Conservation (phyloP, 2,329 filamentous ascomycete genomes). For the Zymoseptoria crescenta region DNA sequence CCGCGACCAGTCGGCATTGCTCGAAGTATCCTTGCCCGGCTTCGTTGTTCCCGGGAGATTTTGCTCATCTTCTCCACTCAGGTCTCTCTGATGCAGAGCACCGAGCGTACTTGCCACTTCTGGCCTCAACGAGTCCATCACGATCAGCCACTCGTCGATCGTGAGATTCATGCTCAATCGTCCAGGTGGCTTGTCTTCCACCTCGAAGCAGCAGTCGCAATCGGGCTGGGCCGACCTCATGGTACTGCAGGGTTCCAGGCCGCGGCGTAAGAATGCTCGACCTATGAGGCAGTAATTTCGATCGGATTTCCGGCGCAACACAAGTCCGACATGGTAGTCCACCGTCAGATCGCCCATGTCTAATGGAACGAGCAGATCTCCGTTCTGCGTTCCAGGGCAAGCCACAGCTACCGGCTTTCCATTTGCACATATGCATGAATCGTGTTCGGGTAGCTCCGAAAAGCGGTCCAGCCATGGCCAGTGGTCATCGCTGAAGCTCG, state of each 20-base stretch:
- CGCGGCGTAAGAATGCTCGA: not conserved
- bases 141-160: not conserved
- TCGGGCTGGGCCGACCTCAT: not conserved
- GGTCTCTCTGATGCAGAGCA: not conserved
- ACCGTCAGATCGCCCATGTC: not conserved
- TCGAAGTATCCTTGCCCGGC: not conserved
- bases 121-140: not conserved
- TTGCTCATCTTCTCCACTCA: not conserved
- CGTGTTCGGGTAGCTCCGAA: not conserved
- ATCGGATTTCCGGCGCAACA: not conserved
- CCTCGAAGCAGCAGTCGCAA: not conserved
- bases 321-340: not conserved
- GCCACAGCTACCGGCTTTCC: not conserved
- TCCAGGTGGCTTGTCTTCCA: not conserved
- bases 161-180: not conserved
- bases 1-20: not conserved
- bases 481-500: not conserved
- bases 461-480: not conserved
- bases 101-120: not conserved
- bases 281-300: not conserved
- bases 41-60: not conserved
- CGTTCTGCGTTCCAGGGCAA: not conserved
- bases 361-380: not conserved
- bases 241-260: not conserved
- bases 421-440: not conserved